These are phyloP conservation scores for Omphalotus guepiniiformis DNA, from an alignment of 768 basidiomycete genomes.

Conservation along the genomic window DNA sequence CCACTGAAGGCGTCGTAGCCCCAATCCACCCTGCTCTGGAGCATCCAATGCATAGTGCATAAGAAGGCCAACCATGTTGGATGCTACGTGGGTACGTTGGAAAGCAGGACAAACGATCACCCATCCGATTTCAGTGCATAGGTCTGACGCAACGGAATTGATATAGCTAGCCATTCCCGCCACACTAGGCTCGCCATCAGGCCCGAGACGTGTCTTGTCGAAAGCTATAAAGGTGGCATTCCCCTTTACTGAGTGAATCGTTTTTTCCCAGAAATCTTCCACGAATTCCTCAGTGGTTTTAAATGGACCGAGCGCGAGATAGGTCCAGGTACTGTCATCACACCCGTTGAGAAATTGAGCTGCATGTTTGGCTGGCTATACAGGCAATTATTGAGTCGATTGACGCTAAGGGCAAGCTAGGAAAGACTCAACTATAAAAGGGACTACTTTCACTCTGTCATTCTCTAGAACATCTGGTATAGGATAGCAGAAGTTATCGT, in stretches of 20 bases:
- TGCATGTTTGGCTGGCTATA: constrained; percentile 43
- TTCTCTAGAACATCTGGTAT: constrained; percentile 8
- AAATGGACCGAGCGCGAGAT: constrained; percentile 51
- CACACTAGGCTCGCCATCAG: constrained; percentile 19
- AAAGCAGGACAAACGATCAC: constrained; percentile 52
- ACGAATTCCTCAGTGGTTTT: constrained; percentile 30
- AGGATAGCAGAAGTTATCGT: constrained; percentile 9
- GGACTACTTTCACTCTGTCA: constrained; percentile 4
- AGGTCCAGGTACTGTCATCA: constrained; percentile 37
- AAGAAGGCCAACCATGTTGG: constrained; percentile 47
- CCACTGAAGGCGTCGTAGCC: constrained; percentile 62
- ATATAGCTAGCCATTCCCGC: constrained; percentile 54
- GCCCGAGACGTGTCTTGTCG: constrained; percentile 39
- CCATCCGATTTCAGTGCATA: constrained; percentile 51
- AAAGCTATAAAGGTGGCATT: constrained; percentile 47
- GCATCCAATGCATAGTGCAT: constrained; percentile 43
- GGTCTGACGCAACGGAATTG: constrained; percentile 36
- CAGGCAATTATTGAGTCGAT: not conserved
- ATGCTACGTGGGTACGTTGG: constrained; percentile 61
- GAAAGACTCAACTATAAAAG: constrained; percentile 3
- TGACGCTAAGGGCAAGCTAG: not conserved
- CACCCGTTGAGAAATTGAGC: constrained; percentile 32
- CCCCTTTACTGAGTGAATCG: constrained; percentile 31
- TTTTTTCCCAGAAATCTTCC: constrained; percentile 27
- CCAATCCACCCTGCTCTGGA: constrained; percentile 40